Percentiles rank a stretch among this genome's conserved stretches.
phyloP scores from a whole-genome alignment of 345 rosid species.

The Anacardium occidentale region DNA sequence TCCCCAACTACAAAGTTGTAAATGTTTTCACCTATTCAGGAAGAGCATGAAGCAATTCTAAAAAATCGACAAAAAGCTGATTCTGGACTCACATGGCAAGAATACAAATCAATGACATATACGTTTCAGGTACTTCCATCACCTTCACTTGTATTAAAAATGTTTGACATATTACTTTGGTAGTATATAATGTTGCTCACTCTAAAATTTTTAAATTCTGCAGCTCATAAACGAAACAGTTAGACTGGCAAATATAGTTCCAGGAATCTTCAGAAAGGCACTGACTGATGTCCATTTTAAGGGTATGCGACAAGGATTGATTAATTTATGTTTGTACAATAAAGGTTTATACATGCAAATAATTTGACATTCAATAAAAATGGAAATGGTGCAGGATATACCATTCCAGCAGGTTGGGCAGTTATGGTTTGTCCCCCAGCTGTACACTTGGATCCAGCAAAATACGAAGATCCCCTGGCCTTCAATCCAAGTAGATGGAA shows the following conservation, averaged over 20 bases:
- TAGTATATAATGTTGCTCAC: neutral
- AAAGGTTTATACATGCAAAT: constrained; percentile 1
- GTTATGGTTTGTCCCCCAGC: constrained; percentile 96
- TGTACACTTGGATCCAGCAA: constrained; percentile 72
- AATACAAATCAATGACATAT: constrained; percentile 93
- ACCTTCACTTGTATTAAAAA: neutral
- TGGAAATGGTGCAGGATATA: constrained; percentile 56
- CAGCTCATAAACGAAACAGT: constrained; percentile 94
- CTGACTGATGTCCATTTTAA: constrained; percentile 64
- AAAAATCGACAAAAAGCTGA: constrained; percentile 47
- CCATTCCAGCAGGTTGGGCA: constrained; percentile 89
- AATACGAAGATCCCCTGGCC: constrained; percentile 66
- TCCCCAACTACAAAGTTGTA: constrained; percentile 13
- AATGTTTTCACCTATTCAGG: constrained; percentile 44
- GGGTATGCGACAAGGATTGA: constrained; percentile 38
- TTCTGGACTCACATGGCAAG: constrained; percentile 84
- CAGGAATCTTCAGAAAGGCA: constrained; percentile 88
- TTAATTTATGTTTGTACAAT: neutral
- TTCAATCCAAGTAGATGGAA: constrained; percentile 94
- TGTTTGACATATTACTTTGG: neutral
- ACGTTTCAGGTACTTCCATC: constrained; percentile 72
- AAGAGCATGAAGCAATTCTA: constrained; percentile 77
- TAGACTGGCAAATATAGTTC: constrained; percentile 90
- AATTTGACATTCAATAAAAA: neutral
- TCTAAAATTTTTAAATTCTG: constrained; percentile 22